A percentile compares a stretch with the other conserved stretches of the same genome.
Evolutionary conservation across 169 alveolate genomes (phyloP).

Genomic region (Eimeria maxima): DNA sequence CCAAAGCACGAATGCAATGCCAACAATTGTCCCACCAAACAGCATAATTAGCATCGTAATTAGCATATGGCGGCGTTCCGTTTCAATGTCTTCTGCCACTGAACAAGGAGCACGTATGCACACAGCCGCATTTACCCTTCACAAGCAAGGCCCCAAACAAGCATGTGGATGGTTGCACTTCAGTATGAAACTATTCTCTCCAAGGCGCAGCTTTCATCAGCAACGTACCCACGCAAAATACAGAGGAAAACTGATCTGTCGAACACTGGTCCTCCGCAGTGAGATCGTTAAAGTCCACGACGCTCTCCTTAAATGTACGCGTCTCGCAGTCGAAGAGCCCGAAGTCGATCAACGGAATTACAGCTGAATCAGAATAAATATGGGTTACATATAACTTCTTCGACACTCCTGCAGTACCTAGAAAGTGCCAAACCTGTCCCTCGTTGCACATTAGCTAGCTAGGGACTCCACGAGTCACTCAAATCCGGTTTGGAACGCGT

Average conservation of each 20-base stretch:
- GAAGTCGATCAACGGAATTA: slow-evolving; percentile 34
- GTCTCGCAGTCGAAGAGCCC: slow-evolving; percentile 59
- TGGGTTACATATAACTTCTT: neutral
- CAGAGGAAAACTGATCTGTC: slow-evolving; percentile 35
- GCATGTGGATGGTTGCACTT: neutral
- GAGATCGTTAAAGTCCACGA: slow-evolving; percentile 20
- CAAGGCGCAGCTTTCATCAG: neutral
- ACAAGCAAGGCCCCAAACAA: neutral
- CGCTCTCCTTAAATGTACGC: slow-evolving; percentile 55
- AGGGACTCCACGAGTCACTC: neutral
- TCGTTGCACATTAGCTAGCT: neutral
- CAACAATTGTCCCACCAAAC: slow-evolving; percentile 62
- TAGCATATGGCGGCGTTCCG: slow-evolving; percentile 40
- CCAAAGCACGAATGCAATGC: slow-evolving; percentile 64
- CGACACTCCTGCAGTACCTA: neutral
- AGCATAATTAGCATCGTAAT: slow-evolving; percentile 47
- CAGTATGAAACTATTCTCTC: neutral
- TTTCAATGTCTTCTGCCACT: slow-evolving; percentile 70
- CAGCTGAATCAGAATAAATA: slow-evolving; percentile 1
- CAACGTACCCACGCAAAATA: slow-evolving; percentile 73
- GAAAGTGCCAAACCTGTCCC: neutral
- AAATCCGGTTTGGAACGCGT: neutral
- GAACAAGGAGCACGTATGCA: slow-evolving; percentile 23
- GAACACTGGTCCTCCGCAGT: slow-evolving; percentile 62
- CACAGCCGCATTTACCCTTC: neutral